Percentiles rank a stretch among this genome's conserved stretches.
phyloP scores from a whole-genome alignment of 768 basidiomycete genomes.

The Auricularia heimuer region DNA sequence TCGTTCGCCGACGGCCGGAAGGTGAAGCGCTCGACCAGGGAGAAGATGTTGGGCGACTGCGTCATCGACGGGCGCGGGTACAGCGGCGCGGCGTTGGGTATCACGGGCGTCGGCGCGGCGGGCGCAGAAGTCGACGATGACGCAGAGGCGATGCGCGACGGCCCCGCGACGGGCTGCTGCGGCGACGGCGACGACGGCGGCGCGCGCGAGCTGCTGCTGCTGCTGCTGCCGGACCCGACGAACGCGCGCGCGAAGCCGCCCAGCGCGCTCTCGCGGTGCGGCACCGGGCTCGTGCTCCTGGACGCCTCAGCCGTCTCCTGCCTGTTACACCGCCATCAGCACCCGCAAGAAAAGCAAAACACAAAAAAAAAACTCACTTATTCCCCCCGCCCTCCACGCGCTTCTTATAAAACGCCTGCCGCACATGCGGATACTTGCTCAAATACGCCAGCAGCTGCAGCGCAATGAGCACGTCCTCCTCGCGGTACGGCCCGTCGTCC shows the following conservation, averaged over 20 bases:
- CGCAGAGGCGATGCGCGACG: constrained; percentile 9
- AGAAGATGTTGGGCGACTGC: constrained; percentile 85
- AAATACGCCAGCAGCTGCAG: constrained; percentile 93
- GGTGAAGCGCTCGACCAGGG: constrained; percentile 92
- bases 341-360: too few relatives aligned
- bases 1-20: constrained; percentile 85
- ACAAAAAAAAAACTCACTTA: constrained; percentile 25
- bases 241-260: neutral
- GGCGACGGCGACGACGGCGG: constrained; percentile 16
- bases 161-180: neutral
- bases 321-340: too few relatives aligned
- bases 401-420: constrained; percentile 90
- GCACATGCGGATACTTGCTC: constrained; percentile 95
- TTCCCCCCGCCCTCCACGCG: constrained; percentile 28
- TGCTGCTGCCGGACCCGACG: neutral
- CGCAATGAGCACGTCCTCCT: constrained; percentile 86
- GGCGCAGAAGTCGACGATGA: constrained; percentile 14
- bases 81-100: constrained; percentile 20
- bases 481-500: constrained; percentile 66
- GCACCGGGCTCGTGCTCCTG: constrained; percentile 12
- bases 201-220: neutral
- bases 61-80: constrained; percentile 9
- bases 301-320: constrained; percentile 6
- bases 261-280: neutral
- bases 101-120: constrained; percentile 10